A percentile compares a stretch with the other conserved stretches of the same genome.
These are phyloP conservation scores for Paragyromitra xinjiangensis DNA, from an alignment of 495 filamentous ascomycete species.

Conservation along the genomic window DNA sequence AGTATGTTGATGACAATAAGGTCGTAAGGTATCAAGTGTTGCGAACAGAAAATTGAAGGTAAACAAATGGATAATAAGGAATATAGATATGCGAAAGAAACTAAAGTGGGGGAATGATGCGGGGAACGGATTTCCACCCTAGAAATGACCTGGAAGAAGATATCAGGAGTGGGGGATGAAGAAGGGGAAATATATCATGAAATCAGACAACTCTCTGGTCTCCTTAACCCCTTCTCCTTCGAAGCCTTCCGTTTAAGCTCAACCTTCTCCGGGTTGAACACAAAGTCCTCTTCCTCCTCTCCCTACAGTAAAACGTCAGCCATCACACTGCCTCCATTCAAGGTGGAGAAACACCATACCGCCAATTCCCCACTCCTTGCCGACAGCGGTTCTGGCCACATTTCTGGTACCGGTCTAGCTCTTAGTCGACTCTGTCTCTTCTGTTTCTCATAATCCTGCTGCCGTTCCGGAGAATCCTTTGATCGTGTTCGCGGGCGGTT, in stretches of 20 bases:
- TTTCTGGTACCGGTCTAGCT: slow-evolving; percentile 37
- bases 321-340: not conserved
- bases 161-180: not conserved
- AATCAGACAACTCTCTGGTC: slow-evolving; percentile 39
- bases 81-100: not conserved
- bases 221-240: slow-evolving; percentile 33
- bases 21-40: slow-evolving; percentile 12
- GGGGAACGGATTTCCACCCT: not conserved
- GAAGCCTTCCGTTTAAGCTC: slow-evolving; percentile 18
- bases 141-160: not conserved
- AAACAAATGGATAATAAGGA: not conserved
- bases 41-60: not conserved
- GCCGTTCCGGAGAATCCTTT: slow-evolving; percentile 20
- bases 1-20: slow-evolving; percentile 3
- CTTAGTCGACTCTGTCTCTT: slow-evolving; percentile 34
- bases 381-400: slow-evolving; percentile 51
- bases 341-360: slow-evolving; percentile 18
- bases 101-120: not conserved
- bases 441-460: slow-evolving; percentile 35
- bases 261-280: slow-evolving; percentile 37
- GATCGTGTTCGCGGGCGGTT: slow-evolving; percentile 30
- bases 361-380: slow-evolving; percentile 27
- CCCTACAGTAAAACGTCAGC: slow-evolving; percentile 7
- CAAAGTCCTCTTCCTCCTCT: slow-evolving; percentile 26
- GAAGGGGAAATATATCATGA: slow-evolving; percentile 18